These are phyloP conservation scores for Phytophthora aleatoria DNA, from an alignment of 352 stramenopile genomes.

Conservation along the genomic window DNA sequence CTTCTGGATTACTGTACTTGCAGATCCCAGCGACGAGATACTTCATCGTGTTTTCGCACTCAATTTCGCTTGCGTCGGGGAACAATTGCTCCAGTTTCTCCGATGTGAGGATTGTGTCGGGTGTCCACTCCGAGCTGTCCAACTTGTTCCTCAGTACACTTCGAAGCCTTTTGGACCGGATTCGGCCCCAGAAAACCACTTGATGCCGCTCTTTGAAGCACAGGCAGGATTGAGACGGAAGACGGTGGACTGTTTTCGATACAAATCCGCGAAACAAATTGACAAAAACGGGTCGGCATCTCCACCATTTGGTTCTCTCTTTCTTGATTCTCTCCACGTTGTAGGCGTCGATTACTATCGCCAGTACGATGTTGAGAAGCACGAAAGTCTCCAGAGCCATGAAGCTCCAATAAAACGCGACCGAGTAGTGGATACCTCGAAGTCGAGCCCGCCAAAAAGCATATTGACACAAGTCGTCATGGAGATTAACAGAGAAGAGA, in stretches of 20 bases:
- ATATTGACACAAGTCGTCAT: conserved; percentile 26
- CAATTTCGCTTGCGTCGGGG: background rate
- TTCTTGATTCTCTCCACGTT: conserved; percentile 36
- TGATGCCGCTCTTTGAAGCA: background rate
- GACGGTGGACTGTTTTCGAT: background rate
- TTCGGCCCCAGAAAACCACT: background rate
- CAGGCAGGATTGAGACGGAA: background rate
- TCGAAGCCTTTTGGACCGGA: background rate
- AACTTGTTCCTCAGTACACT: background rate
- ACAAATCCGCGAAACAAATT: conserved; percentile 9
- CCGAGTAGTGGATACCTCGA: conserved; percentile 42
- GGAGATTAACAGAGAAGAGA: background rate
- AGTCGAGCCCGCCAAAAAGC: conserved; percentile 65
- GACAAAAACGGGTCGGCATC: conserved; percentile 9
- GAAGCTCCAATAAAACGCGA: conserved; percentile 68
- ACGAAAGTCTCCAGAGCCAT: conserved; percentile 63
- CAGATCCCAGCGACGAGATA: background rate
- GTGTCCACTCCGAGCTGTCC: background rate
- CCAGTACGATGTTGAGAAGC: conserved; percentile 72
- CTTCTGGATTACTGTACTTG: background rate
- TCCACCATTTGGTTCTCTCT: conserved; percentile 29
- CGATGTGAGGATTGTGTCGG: background rate
- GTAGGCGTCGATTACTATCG: conserved; percentile 67
- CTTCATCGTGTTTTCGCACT: background rate
- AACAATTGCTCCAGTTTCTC: background rate